phyloP scores from a whole-genome alignment of 2,329 filamentous ascomycete genomes.

The Botrytis byssoidea region DNA sequence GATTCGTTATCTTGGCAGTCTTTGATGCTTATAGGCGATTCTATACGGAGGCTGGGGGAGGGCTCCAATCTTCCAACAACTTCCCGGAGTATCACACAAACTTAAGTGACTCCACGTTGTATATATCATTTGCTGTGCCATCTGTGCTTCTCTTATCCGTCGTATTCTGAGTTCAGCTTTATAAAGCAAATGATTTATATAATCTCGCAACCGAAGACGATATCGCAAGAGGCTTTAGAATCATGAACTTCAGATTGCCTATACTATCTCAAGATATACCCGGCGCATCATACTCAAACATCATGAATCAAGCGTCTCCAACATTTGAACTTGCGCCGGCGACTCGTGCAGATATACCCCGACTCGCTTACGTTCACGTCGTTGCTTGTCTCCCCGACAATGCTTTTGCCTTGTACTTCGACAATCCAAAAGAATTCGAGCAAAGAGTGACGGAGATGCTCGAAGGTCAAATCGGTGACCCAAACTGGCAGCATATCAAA shows the following conservation, averaged over 20 bases:
- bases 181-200: not conserved
- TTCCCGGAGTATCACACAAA: not conserved
- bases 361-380: not conserved
- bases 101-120: not conserved
- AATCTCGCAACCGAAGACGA: not conserved
- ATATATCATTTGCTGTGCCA: not conserved
- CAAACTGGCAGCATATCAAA: conserved; percentile 4
- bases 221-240: not conserved
- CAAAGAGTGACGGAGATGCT: not conserved
- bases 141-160: not conserved
- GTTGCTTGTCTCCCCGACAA: conserved; percentile 11
- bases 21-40: not conserved
- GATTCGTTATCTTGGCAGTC: not conserved
- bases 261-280: not conserved
- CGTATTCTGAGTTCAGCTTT: not conserved
- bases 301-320: conserved; percentile 1
- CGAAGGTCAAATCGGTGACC: conserved; percentile 9
- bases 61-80: not conserved
- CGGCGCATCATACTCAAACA: not conserved
- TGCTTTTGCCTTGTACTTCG: conserved; percentile 4
- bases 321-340: not conserved
- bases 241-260: not conserved
- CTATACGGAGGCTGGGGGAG: too few relatives aligned
- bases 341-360: not conserved
- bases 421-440: not conserved